Conservation (phyloP, 805 yeast species). For the Suhomyces sp. region DNA sequence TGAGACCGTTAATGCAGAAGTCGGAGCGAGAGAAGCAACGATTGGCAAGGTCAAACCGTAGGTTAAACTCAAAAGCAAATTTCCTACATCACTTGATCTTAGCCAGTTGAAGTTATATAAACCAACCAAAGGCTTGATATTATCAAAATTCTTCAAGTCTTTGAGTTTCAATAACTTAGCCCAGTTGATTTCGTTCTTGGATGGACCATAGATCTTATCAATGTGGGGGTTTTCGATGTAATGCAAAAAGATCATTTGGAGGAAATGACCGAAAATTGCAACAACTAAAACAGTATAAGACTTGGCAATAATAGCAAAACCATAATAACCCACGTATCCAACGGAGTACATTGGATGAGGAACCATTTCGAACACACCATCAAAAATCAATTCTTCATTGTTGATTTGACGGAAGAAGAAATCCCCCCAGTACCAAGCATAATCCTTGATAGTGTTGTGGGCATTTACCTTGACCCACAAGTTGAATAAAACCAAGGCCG, state of each 20-base stretch:
- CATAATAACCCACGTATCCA: constrained; percentile 86
- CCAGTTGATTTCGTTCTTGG: constrained; percentile 37
- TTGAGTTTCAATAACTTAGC: constrained; percentile 44
- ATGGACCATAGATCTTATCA: constrained; percentile 69
- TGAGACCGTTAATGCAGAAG: constrained; percentile 17
- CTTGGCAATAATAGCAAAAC: constrained; percentile 73
- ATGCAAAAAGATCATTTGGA: constrained; percentile 73
- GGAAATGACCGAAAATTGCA: constrained; percentile 71
- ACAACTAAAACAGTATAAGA: constrained; percentile 68
- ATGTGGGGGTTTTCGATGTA: constrained; percentile 84
- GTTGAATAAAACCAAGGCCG: constrained; percentile 63
- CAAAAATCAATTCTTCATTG: constrained; percentile 70
- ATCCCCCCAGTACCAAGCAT: constrained; percentile 96
- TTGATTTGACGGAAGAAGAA: constrained; percentile 73
- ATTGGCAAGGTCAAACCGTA: constrained; percentile 45
- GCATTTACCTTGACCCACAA: constrained; percentile 86
- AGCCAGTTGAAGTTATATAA: constrained; percentile 61
- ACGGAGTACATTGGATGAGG: constrained; percentile 94
- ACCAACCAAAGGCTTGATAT: constrained; percentile 54
- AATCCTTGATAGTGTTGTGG: constrained; percentile 83
- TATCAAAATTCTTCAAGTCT: constrained; percentile 45
- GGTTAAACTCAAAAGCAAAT: constrained; percentile 42
- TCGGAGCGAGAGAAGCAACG: not conserved
- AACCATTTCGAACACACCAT: constrained; percentile 85
- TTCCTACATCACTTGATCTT: constrained; percentile 62